These are phyloP conservation scores for Pythium aristosporum DNA, from an alignment of 352 stramenopile species.

Conservation along the genomic window DNA sequence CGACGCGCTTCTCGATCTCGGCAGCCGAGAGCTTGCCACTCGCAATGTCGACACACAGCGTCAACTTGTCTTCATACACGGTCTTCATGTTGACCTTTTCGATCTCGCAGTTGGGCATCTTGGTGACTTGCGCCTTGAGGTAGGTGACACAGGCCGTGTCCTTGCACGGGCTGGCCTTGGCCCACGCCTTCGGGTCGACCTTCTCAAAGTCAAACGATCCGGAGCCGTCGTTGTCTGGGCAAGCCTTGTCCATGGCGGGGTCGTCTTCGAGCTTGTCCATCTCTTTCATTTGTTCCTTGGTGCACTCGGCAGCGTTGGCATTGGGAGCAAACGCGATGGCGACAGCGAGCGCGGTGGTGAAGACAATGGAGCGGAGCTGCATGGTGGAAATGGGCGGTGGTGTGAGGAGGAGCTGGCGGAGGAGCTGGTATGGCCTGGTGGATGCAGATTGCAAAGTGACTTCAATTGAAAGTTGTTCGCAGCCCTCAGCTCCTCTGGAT, in stretches of 20 bases:
- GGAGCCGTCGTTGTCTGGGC: neutral
- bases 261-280: conserved; percentile 6
- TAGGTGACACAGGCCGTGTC: neutral
- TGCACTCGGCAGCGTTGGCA: conserved; percentile 7
- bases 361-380: conserved; percentile 1
- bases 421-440: neutral
- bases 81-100: conserved; percentile 2
- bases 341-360: conserved; percentile 2
- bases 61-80: conserved; percentile 4
- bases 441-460: neutral
- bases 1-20: conserved; percentile 10
- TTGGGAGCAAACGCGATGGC: neutral
- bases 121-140: neutral
- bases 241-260: conserved; percentile 1
- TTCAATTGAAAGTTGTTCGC: neutral
- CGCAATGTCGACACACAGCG: conserved; percentile 4
- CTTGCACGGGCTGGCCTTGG: conserved; percentile 6
- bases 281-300: neutral
- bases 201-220: conserved; percentile 6
- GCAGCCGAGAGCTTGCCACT: conserved; percentile 6
- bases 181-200: neutral
- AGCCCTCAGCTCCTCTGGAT: neutral
- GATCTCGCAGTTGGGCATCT: conserved; percentile 7
- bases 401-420: too few relatives aligned
- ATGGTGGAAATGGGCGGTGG: conserved; percentile 3